Conservation (phyloP, 106 monocot species). For the Narthecium ossifragum region DNA sequence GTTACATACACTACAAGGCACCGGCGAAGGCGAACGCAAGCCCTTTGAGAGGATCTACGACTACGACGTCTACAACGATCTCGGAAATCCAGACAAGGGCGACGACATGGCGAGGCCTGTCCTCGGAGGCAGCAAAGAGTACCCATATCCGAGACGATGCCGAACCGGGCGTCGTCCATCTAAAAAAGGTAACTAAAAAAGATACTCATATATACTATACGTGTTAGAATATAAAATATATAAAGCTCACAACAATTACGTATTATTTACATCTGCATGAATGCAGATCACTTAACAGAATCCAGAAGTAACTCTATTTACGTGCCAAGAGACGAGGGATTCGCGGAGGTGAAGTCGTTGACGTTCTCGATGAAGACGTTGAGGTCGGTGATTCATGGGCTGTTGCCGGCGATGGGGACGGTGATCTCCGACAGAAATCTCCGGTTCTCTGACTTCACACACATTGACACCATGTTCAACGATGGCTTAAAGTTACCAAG, state of each 20-base stretch:
- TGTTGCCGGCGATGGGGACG: slow-evolving; percentile 33
- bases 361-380: slow-evolving; percentile 34
- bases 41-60: slow-evolving; percentile 59
- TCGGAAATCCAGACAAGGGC: slow-evolving; percentile 45
- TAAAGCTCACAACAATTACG: too few relatives aligned
- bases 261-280: too few relatives aligned
- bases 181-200: slow-evolving; percentile 20
- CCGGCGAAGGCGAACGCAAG: slow-evolving; percentile 51
- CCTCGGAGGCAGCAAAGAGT: slow-evolving; percentile 40
- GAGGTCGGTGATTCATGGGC: slow-evolving; percentile 29
- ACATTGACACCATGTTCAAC: slow-evolving; percentile 49
- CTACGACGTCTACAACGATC: slow-evolving; percentile 73
- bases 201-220: too few relatives aligned
- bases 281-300: slow-evolving; percentile 35
- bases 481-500: slow-evolving; percentile 32
- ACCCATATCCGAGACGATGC: slow-evolving; percentile 66
- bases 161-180: slow-evolving; percentile 45
- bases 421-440: slow-evolving; percentile 17
- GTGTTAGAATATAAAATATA: too few relatives aligned
- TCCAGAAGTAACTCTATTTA: slow-evolving; percentile 15
- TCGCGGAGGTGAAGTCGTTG: slow-evolving; percentile 42
- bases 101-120: slow-evolving; percentile 29
- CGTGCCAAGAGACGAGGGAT: slow-evolving; percentile 66
- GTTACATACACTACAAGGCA: slow-evolving; percentile 30
- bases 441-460: slow-evolving; percentile 50